These are phyloP conservation scores for Citrus cavaleriei DNA, from an alignment of 345 rosid genomes.

Conservation along the genomic window DNA sequence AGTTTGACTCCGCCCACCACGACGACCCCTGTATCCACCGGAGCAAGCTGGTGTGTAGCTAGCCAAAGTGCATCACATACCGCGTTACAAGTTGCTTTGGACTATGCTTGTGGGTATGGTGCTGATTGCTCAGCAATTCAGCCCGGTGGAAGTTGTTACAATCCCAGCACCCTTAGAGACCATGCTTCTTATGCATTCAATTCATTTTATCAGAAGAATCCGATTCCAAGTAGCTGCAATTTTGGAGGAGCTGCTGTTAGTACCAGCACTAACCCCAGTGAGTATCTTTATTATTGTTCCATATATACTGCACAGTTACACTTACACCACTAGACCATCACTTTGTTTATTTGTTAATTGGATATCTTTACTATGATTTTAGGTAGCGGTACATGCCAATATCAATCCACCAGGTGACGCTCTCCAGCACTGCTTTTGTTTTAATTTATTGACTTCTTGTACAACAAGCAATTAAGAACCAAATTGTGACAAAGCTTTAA, in stretches of 20 bases:
- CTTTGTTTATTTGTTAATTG: background rate
- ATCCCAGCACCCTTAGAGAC: slow-evolving; percentile 49
- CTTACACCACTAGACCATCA: too few species aligned
- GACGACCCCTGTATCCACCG: slow-evolving; percentile 26
- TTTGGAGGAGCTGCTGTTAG: slow-evolving; percentile 78
- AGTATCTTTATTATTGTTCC: slow-evolving; percentile 11
- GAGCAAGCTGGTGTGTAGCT: slow-evolving; percentile 82
- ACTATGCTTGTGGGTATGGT: slow-evolving; percentile 85
- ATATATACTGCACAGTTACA: too few species aligned
- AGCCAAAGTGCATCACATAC: slow-evolving; percentile 59
- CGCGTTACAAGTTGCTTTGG: slow-evolving; percentile 71
- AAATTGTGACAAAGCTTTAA: background rate
- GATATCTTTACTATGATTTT: slow-evolving; percentile 5
- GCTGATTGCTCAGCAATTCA: slow-evolving; percentile 75
- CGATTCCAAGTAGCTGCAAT: slow-evolving; percentile 69
- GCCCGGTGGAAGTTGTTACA: slow-evolving; percentile 56
- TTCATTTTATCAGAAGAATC: slow-evolving; percentile 70
- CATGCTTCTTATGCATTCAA: slow-evolving; percentile 92
- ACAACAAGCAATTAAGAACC: background rate
- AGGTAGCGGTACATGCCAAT: slow-evolving; percentile 61
- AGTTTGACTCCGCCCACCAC: slow-evolving; percentile 16
- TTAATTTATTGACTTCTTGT: background rate
- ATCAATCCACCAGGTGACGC: slow-evolving; percentile 55
- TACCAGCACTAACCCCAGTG: slow-evolving; percentile 86
- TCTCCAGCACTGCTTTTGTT: background rate